These are phyloP conservation scores for Eucalyptus sp. DNA, from an alignment of 345 rosid genomes.

Conservation along the genomic window DNA sequence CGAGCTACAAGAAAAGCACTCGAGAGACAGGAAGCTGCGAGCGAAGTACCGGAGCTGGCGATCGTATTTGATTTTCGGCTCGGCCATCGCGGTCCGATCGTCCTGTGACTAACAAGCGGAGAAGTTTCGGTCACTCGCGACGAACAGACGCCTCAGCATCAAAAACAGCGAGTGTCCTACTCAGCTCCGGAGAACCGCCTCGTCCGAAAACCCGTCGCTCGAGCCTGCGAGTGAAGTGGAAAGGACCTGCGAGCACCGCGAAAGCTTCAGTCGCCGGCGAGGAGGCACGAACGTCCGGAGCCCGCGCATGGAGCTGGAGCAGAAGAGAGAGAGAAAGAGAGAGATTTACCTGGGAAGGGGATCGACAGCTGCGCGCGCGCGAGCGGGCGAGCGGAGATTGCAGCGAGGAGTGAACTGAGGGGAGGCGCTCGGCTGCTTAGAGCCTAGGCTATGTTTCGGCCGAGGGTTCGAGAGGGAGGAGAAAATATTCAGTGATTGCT, in stretches of 20 bases:
- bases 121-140: background rate
- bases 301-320: background rate
- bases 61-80: constrained; percentile 82
- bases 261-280: background rate
- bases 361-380: background rate
- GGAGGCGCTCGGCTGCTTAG: background rate
- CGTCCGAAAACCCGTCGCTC: background rate
- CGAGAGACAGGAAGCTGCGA: background rate
- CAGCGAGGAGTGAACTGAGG: background rate
- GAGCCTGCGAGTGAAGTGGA: background rate
- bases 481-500: too few relatives aligned
- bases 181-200: background rate
- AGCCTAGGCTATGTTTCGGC: background rate
- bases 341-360: background rate
- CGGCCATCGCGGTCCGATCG: constrained; percentile 36
- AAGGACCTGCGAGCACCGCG: background rate
- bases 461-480: background rate
- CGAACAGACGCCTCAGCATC: background rate
- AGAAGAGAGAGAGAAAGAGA: background rate
- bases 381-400: background rate
- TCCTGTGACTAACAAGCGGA: background rate
- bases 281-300: background rate
- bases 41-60: constrained; percentile 78
- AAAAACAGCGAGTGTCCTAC: background rate
- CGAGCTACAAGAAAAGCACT: background rate